Percentiles rank a stretch among this genome's conserved stretches.
phyloP scores from a whole-genome alignment of 257 asterid genomes.

The Solanum clarkiae region DNA sequence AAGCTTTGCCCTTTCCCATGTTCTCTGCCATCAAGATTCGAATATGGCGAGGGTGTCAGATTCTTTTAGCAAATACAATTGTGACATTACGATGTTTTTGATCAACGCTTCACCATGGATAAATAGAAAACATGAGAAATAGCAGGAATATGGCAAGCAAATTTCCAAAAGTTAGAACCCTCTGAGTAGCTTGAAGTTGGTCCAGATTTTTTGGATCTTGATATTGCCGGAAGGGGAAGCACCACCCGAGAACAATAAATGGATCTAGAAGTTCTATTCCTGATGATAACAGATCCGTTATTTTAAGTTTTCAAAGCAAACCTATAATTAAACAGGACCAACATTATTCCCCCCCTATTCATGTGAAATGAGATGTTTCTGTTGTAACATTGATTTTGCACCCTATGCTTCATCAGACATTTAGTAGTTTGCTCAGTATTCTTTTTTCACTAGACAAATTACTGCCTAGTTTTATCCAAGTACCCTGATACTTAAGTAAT shows the following conservation, averaged over 20 bases:
- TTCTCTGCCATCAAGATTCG: constrained; percentile 46
- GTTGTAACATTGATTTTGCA: background rate
- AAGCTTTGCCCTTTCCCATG: constrained; percentile 93
- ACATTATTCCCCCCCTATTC: background rate
- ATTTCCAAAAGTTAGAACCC: background rate
- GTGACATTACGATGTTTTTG: background rate
- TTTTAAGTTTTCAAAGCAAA: background rate
- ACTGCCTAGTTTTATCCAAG: background rate
- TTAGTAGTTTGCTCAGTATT: background rate
- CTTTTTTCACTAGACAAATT: background rate
- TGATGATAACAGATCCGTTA: background rate
- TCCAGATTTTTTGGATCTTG: background rate
- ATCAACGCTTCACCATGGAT: background rate
- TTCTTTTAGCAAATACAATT: background rate
- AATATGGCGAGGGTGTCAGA: background rate
- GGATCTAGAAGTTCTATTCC: background rate
- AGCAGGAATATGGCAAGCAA: too few relatives aligned
- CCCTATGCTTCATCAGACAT: background rate
- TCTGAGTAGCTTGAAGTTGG: background rate
- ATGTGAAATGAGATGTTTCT: background rate
- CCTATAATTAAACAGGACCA: background rate
- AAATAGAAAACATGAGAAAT: background rate
- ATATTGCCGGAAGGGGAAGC: background rate
- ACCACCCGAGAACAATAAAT: background rate
- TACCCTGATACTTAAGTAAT: background rate